These are phyloP conservation scores for Verbascum thapsus DNA, from an alignment of 257 asterid species.

Conservation along the genomic window DNA sequence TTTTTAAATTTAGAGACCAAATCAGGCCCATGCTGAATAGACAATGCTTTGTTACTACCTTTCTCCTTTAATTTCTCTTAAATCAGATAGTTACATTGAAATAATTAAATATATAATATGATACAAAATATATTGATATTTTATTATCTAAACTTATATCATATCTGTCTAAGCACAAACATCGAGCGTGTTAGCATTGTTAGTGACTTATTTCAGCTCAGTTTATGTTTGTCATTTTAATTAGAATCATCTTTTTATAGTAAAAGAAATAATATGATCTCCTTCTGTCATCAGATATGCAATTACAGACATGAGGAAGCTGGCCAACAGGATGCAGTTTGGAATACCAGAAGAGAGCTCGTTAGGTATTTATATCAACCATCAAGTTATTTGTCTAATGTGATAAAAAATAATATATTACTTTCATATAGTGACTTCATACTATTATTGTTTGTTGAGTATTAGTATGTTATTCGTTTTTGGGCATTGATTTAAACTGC, in stretches of 20 bases:
- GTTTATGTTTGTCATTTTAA: neutral
- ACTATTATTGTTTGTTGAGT: neutral
- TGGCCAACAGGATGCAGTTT: constrained; percentile 94
- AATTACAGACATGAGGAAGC: constrained; percentile 94
- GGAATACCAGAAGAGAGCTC: constrained; percentile 98
- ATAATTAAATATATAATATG: too few species aligned
- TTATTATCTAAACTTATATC: too few species aligned
- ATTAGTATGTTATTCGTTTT: neutral
- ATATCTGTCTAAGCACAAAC: too few species aligned
- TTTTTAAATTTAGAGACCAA: too few species aligned
- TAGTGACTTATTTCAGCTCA: too few species aligned
- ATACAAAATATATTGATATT: too few species aligned
- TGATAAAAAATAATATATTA: neutral
- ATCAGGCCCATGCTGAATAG: too few species aligned
- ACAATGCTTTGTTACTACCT: too few species aligned
- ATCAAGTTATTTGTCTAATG: neutral
- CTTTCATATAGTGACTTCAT: too few species aligned
- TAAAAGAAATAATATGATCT: constrained; percentile 26
- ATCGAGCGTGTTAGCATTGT: too few species aligned
- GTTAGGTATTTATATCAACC: constrained; percentile 52
- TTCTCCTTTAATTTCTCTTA: too few species aligned
- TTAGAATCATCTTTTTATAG: constrained; percentile 9
- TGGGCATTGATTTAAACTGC: neutral
- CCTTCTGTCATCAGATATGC: constrained; percentile 66
- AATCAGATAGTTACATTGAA: too few species aligned